Conservation (phyloP, 164 flowering plant genomes). For the Liquidambar formosana region DNA sequence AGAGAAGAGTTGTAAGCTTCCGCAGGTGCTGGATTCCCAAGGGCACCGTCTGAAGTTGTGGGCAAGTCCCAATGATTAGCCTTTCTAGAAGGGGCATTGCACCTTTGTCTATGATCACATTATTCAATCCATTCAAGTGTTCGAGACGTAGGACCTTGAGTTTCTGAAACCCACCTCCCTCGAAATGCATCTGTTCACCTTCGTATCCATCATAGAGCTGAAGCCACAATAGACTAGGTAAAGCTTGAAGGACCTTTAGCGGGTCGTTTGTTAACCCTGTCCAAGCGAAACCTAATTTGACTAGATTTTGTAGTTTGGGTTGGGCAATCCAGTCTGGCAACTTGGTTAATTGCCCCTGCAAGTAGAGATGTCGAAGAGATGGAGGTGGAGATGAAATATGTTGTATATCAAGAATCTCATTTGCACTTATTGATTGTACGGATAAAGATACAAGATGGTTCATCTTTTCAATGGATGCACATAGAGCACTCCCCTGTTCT, state of each 20-base stretch:
- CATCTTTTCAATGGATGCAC: constrained; percentile 17
- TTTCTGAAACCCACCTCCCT: constrained; percentile 5
- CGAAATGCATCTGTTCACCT: background rate
- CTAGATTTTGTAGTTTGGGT: no score
- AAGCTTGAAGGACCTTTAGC: constrained; percentile 1
- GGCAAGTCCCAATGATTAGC: no score
- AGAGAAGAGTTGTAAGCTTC: no score
- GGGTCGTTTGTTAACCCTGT: background rate
- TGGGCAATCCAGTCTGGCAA: no score
- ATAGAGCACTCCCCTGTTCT: constrained; percentile 2
- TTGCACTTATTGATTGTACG: background rate
- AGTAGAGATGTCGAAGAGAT: background rate
- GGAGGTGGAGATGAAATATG: background rate
- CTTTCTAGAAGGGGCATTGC: no score
- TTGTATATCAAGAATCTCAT: constrained; percentile 6
- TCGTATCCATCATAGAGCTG: no score
- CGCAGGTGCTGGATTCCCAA: no score
- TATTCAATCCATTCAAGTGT: background rate
- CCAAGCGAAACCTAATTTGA: no score
- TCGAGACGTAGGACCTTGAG: constrained; percentile 8
- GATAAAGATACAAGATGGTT: constrained; percentile 7
- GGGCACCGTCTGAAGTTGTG: no score
- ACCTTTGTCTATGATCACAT: background rate
- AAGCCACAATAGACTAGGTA: no score
- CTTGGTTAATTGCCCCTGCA: constrained; percentile 6